Evolutionary conservation across 805 yeast genomes (phyloP), one percentile per base, ranked within the genome.

Genomic region (Alloascoidea africana): DNA sequence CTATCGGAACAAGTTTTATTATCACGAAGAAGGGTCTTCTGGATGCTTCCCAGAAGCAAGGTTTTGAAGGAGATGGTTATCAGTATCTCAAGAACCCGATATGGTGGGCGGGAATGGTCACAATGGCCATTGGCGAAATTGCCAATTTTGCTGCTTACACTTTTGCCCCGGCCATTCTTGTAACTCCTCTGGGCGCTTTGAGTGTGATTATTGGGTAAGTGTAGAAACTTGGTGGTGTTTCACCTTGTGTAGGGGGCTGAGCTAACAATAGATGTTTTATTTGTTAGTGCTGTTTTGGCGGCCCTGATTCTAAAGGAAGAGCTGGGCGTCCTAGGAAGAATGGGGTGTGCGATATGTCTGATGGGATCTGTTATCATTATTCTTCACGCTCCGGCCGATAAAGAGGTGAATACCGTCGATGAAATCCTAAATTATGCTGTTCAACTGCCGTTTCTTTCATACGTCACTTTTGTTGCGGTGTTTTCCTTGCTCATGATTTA

Each of bases 111-210:
- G 96, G 96, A 8, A 86, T 86, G 68, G 50, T 75, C 18, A 75
- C 93, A 36, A 77, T 85, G 96, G 94, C 91, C 2, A 59, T 85
- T 16, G 96, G 96, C 4, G 96, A 85, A 53, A 59, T 85, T 32
- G 94, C 95, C 41, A 85, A 85, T 53, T 85, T 85, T 53, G 95
- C 95, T 3, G 96, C 96, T 0, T 85, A 85, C 53, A 85, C 95
- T 1, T 85, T 85, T 66, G 96, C 96, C 0, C 95, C 96, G 2
- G 93, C 95, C 1, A 81, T 86, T 44, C 59, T 85, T 47, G 96
- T 85, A 33, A 85, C 96, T 3, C 96, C 96, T 4, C 62, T 85
- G 39, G 96, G 96, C 8, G 96, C 96, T 0, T 62, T 85, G 17
- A 75, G 87, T 4, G 96, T 85, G 16, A 82, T 85, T 44, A 85